Conservation (phyloP, 2,329 filamentous ascomycete genomes). For the Fusarium sp. region DNA sequence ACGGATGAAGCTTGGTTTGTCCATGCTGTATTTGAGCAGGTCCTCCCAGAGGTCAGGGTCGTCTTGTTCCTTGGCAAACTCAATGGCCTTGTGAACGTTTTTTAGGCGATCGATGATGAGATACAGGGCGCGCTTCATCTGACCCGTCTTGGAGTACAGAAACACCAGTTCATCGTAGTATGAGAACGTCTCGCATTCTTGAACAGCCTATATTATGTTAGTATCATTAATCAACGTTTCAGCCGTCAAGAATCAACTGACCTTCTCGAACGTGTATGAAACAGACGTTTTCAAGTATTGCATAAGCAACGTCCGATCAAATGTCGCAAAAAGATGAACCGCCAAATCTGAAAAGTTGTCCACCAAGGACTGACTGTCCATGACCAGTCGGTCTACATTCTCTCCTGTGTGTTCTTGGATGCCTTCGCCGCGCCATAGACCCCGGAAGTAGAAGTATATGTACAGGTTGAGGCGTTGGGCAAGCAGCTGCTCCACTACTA, state of each 20-base stretch:
- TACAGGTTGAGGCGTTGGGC: conserved; percentile 79
- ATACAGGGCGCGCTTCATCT: conserved; percentile 91
- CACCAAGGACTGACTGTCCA: conserved; percentile 78
- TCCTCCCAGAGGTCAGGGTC: conserved; percentile 97
- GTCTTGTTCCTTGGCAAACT: conserved; percentile 93
- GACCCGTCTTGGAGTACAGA: conserved; percentile 93
- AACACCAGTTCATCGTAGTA: conserved; percentile 97
- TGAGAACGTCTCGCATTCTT: conserved; percentile 84
- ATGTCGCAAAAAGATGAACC: conserved; percentile 87
- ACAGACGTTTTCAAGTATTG: conserved; percentile 89
- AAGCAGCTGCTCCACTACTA: conserved; percentile 85
- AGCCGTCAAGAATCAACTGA: conserved; percentile 42
- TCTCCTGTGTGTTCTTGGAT: conserved; percentile 69
- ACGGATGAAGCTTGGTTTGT: conserved; percentile 95
- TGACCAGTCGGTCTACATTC: conserved; percentile 69
- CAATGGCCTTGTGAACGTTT: conserved; percentile 92
- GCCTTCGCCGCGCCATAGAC: conserved; percentile 85
- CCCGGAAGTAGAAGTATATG: conserved; percentile 91
- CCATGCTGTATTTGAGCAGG: conserved; percentile 95
- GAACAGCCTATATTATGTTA: conserved; percentile 67
- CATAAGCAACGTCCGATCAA: conserved; percentile 86
- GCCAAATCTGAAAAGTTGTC: conserved; percentile 91
- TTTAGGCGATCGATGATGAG: conserved; percentile 95
- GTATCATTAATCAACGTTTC: background rate
- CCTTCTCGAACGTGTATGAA: conserved; percentile 88